Base-by-base conservation (phyloP, 441 rosid genomes). In the Bruguiera hainesii region DNA sequence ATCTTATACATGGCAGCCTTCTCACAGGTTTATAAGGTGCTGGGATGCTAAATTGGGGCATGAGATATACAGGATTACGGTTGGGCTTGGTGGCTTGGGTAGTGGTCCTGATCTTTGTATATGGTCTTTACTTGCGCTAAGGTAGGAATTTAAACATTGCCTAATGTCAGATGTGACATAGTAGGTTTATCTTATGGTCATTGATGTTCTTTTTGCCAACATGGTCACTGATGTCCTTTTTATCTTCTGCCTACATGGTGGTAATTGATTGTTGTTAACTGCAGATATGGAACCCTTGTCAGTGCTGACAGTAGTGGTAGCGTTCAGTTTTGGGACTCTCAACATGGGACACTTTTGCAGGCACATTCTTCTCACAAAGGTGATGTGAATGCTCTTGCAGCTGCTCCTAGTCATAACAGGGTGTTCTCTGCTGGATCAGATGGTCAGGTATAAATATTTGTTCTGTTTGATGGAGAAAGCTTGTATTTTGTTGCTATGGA, bases 361-460 rank as follows among this genome's bases (percentile, higher is more conserved):
- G 84, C 83, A 3, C 95, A 89, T 79, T 81, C 97, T 61, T 75
- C 70, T 56, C 99, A 95, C 81, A 90, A 87, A 77, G 98, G 99
- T 79, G 96, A 89, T 78, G 98, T 81, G 55, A 89, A 95, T 82
- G 83, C 97, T 67, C 82, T 95, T 67, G 90, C 93, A 61, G 92
- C 91, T 46, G 70, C 91, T 50, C 98, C 99, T 70, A 83, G 85
- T 82, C 97, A 90, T 68, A 87, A 76, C 77, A 84, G 89, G 76
- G 97, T 95, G 75, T 95, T 87, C 74, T 92, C 98, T 72, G 89
- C 96, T 56, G 97, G 99, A 46, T 84, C 98, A 56, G 98, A 95
- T 75, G 99, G 99, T 64, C 94, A 92, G 98, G 98, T 92, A 75
- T 65, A 61, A 28, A 21, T 29, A 3, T 26, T 68, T n/a, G n/a